phyloP scores from a whole-genome alignment of 768 basidiomycete genomes.

The Termitomyces sp. region DNA sequence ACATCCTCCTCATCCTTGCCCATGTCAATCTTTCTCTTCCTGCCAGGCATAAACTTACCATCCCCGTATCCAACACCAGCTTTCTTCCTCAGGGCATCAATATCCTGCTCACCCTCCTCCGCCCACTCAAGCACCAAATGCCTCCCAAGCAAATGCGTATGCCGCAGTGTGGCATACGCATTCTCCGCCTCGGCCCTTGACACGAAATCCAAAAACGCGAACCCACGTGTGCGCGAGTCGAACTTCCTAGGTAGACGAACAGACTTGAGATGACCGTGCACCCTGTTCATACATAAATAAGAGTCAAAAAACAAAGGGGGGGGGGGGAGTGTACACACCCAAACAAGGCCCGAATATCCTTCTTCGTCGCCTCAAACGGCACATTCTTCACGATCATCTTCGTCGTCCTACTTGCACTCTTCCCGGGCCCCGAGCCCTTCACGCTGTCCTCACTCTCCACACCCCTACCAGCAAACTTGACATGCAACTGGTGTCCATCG shows the following conservation, averaged over 20 bases:
- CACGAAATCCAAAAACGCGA: conserved; percentile 94
- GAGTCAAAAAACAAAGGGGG: no score
- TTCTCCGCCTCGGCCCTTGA: conserved; percentile 87
- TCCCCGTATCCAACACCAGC: conserved; percentile 73
- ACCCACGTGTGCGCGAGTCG: conserved; percentile 84
- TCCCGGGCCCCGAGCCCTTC: conserved; percentile 25
- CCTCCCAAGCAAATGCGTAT: conserved; percentile 93
- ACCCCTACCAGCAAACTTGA: conserved; percentile 85
- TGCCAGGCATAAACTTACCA: conserved; percentile 65
- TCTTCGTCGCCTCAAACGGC: conserved; percentile 93
- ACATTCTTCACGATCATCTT: conserved; percentile 99
- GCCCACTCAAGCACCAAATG: conserved; percentile 97
- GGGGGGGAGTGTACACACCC: no score
- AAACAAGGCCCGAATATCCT: conserved; percentile 87
- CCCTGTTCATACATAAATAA: conserved; percentile 83
- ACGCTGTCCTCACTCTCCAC: conserved; percentile 39
- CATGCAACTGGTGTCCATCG: conserved; percentile 80
- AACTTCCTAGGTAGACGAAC: conserved; percentile 91
- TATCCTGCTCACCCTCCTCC: conserved; percentile 71
- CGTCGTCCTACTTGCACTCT: conserved; percentile 60
- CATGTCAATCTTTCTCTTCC: conserved; percentile 65
- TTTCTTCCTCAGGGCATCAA: conserved; percentile 73
- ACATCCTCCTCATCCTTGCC: conserved; percentile 35
- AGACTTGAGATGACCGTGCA: conserved; percentile 91
- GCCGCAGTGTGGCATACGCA: conserved; percentile 79